Evolutionary conservation across 768 basidiomycete species (phyloP).

Genomic region (Hirschioporus abietinus): DNA sequence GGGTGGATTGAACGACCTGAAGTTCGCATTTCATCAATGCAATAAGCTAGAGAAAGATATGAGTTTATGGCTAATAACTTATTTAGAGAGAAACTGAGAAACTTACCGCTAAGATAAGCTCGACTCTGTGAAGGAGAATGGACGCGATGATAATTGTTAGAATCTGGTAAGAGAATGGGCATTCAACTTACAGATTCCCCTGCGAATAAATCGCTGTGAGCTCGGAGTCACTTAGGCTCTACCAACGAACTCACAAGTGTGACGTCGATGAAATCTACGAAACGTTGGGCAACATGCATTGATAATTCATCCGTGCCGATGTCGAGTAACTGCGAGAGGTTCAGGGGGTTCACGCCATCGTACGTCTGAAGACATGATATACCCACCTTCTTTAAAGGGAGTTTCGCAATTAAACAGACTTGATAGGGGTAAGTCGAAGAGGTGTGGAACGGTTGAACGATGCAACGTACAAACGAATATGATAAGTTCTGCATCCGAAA

Average conservation of each 20-base stretch:
- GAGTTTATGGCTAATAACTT: background rate
- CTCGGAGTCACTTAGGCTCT: background rate
- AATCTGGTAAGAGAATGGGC: too few relatives aligned
- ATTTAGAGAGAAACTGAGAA: background rate
- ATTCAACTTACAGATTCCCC: slow-evolving; percentile 23
- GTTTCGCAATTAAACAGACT: background rate
- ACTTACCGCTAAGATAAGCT: slow-evolving; percentile 68
- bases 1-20: slow-evolving; percentile 71
- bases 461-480: background rate
- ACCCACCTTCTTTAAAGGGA: background rate
- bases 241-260: slow-evolving; percentile 49
- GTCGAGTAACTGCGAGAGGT: slow-evolving; percentile 50
- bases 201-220: slow-evolving; percentile 6
- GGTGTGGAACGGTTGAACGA: background rate
- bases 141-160: background rate
- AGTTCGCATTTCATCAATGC: slow-evolving; percentile 79
- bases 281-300: slow-evolving; percentile 72
- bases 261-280: slow-evolving; percentile 81
- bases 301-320: slow-evolving; percentile 87
- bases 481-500: background rate
- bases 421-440: background rate
- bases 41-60: slow-evolving; percentile 47
- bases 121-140: slow-evolving; percentile 33
- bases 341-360: background rate
- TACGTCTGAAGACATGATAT: background rate